Evolutionary conservation across 1,139 yeast species (phyloP).

Genomic region (Debaryomycetaceae sp.): DNA sequence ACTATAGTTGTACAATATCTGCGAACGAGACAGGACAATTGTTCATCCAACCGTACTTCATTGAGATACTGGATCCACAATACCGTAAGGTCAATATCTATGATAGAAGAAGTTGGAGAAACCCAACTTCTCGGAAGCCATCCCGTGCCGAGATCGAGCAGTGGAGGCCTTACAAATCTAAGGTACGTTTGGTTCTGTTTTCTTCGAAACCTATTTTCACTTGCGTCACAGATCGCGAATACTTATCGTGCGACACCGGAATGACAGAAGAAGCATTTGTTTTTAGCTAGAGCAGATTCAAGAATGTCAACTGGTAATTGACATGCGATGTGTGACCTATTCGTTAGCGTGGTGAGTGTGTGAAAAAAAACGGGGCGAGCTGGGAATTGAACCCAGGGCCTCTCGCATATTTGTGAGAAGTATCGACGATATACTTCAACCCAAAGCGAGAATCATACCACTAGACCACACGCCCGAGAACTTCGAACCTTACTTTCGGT

Average conservation of each 20-base stretch:
- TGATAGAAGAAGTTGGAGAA: conserved; percentile 6
- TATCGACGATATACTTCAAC: conserved; percentile 5
- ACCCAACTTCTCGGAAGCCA: conserved; percentile 4
- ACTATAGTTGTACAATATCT: conserved; percentile 15
- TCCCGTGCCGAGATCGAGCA: conserved; percentile 4
- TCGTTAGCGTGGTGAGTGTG: neutral
- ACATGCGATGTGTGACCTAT: neutral
- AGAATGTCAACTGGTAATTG: neutral
- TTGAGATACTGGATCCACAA: conserved; percentile 10
- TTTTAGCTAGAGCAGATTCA: neutral
- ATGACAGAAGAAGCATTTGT: neutral
- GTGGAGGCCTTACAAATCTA: conserved; percentile 6
- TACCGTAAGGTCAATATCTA: conserved; percentile 8
- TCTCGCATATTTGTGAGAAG: conserved; percentile 9
- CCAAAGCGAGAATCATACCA: conserved; percentile 25
- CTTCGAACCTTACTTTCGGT: neutral
- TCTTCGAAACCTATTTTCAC: conserved; percentile 13
- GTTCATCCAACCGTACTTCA: conserved; percentile 14
- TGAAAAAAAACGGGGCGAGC: conserved; percentile 12
- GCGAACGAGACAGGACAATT: conserved; percentile 19
- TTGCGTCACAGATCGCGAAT: conserved; percentile 15
- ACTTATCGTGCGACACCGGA: conserved; percentile 4
- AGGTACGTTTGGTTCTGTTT: conserved; percentile 2
- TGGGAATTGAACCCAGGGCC: conserved; percentile 15
- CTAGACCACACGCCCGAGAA: conserved; percentile 21